Evolutionary conservation across 176 grass and related monocot species (phyloP).

Genomic region (Avena eriantha): DNA sequence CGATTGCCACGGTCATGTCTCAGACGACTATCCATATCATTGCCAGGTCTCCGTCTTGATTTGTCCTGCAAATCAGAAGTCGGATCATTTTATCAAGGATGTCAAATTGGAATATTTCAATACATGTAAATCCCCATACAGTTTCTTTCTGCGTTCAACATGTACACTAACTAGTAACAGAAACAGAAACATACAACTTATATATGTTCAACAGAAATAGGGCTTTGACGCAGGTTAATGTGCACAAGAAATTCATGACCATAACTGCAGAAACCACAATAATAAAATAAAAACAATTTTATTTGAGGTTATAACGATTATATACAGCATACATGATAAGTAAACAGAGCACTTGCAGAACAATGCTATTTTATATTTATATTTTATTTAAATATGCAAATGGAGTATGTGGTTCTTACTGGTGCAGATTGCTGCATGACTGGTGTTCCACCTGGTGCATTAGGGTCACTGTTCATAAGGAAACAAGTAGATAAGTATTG

Average conservation of each 20-base stretch:
- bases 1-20: constrained; percentile 72
- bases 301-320: neutral
- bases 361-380: constrained; percentile 9
- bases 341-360: constrained; percentile 20
- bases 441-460: constrained; percentile 96
- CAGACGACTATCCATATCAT: constrained; percentile 62
- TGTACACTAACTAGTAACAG: constrained; percentile 6
- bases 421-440: constrained; percentile 94
- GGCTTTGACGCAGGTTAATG: neutral
- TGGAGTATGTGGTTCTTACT: constrained; percentile 52
- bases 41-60: constrained; percentile 61
- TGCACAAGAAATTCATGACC: neutral
- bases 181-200: neutral
- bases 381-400: constrained; percentile 13
- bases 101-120: neutral
- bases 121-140: constrained; percentile 1
- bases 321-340: neutral
- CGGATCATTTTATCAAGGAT: constrained; percentile 31
- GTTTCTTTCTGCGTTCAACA: constrained; percentile 11
- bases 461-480: constrained; percentile 72
- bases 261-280: neutral
- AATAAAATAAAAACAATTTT: neutral
- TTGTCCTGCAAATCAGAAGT: constrained; percentile 61
- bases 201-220: constrained; percentile 11
- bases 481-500: constrained; percentile 38